Percentiles rank a stretch among this genome's conserved stretches.
Evolutionary conservation across 148 eudicot genomes (phyloP).

Genomic region (Rhododendron kiyosumense): DNA sequence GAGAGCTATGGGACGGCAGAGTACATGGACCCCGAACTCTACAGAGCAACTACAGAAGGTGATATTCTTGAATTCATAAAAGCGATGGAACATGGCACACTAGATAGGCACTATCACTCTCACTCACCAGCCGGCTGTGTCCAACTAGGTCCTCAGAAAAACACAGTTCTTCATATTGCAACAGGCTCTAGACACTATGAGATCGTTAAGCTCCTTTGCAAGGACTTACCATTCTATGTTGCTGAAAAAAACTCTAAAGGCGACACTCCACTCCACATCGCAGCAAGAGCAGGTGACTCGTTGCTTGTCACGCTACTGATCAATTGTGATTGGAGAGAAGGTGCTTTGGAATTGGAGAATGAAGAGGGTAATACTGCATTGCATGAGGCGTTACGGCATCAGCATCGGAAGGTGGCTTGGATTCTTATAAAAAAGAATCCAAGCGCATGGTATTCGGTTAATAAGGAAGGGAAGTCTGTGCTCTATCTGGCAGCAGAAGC

Average conservation of each 20-base stretch:
- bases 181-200: conserved; percentile 13
- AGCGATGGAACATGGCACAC: conserved; percentile 9
- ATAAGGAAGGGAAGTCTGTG: conserved; percentile 25
- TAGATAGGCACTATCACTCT: neutral
- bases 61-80: conserved; percentile 18
- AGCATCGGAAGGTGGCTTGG: conserved; percentile 20
- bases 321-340: conserved; percentile 8
- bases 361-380: conserved; percentile 24
- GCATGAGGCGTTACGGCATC: conserved; percentile 24
- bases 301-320: conserved; percentile 2
- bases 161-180: conserved; percentile 26
- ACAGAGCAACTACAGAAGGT: conserved; percentile 21
- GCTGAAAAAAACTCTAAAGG: conserved; percentile 22
- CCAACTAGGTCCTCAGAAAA: conserved; percentile 24
- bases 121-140: conserved; percentile 15
- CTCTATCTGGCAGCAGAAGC: conserved; percentile 33
- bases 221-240: conserved; percentile 20
- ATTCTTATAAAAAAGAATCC: conserved; percentile 14
- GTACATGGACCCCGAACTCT: conserved; percentile 22
- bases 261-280: conserved; percentile 23
- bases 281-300: conserved; percentile 21
- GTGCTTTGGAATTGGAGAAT: conserved; percentile 11
- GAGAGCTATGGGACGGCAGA: conserved; percentile 17
- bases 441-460: conserved; percentile 11
- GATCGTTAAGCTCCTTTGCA: conserved; percentile 18